Percentiles rank a stretch among this genome's conserved stretches.
Evolutionary conservation across 345 rosid species (phyloP).

Genomic region (Euphorbia peplus): DNA sequence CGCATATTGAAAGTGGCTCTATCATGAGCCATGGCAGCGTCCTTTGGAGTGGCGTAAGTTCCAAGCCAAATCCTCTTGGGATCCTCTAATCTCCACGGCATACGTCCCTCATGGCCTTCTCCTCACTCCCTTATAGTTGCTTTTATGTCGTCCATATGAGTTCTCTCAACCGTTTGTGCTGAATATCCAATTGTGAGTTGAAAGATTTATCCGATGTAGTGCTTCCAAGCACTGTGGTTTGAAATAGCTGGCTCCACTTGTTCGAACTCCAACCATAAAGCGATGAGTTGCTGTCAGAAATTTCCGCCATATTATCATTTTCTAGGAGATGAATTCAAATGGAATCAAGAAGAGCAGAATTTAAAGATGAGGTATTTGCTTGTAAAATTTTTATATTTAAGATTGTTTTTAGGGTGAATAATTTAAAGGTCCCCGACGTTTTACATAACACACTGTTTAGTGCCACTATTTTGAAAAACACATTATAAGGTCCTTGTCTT

Average conservation of each 20-base stretch:
- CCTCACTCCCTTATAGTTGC: slow-evolving; percentile 27
- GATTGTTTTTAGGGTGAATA: too few species aligned
- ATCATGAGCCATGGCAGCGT: slow-evolving; percentile 45
- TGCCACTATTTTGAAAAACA: too few species aligned
- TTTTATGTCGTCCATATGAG: not conserved
- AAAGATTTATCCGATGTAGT: too few species aligned
- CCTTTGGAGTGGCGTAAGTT: slow-evolving; percentile 55
- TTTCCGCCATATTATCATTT: slow-evolving; percentile 10
- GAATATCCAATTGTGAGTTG: too few species aligned
- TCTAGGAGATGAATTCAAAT: slow-evolving; percentile 27
- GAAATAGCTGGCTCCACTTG: not conserved
- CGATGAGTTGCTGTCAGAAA: not conserved
- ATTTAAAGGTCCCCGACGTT: too few species aligned
- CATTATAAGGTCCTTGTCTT: too few species aligned
- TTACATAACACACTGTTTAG: too few species aligned
- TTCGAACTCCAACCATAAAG: not conserved
- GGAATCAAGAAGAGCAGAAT: slow-evolving; percentile 27
- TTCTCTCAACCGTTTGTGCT: too few species aligned
- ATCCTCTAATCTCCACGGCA: slow-evolving; percentile 70
- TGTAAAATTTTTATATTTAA: too few species aligned
- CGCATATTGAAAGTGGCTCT: slow-evolving; percentile 33
- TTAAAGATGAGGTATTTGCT: slow-evolving; percentile 2
- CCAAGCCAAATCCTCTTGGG: slow-evolving; percentile 74
- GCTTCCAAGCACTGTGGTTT: too few species aligned
- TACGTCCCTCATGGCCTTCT: slow-evolving; percentile 69